These are phyloP conservation scores for Pelargonium citronellum DNA, from an alignment of 441 rosid species.

Conservation along the genomic window DNA sequence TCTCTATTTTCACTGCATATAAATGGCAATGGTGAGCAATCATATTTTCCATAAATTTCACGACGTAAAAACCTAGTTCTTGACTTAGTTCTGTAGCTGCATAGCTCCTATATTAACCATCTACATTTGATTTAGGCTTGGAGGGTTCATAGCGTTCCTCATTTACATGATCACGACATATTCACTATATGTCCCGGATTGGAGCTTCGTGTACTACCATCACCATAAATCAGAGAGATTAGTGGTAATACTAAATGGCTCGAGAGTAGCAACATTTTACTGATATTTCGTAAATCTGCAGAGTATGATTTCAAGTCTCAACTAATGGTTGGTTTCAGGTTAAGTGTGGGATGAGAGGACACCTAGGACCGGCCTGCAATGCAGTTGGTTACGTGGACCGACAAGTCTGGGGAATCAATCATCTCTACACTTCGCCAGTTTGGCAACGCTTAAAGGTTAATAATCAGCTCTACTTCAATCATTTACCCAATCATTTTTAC, in stretches of 20 bases:
- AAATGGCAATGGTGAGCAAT: constrained; percentile 49
- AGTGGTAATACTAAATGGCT: constrained; percentile 24
- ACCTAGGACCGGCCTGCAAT: constrained; percentile 65
- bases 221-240: constrained; percentile 18
- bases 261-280: neutral
- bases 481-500: no score
- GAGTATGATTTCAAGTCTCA: neutral
- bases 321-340: constrained; percentile 29
- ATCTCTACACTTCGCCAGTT: constrained; percentile 47
- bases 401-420: constrained; percentile 56
- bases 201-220: constrained; percentile 35
- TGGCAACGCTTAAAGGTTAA: constrained; percentile 55
- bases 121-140: constrained; percentile 31
- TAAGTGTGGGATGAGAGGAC: constrained; percentile 67
- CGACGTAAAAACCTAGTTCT: neutral
- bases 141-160: constrained; percentile 45
- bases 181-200: constrained; percentile 54
- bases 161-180: constrained; percentile 47
- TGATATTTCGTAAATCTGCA: no score
- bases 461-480: neutral
- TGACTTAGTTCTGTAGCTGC: neutral
- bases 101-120: neutral
- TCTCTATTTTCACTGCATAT: constrained; percentile 51
- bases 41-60: neutral
- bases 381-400: constrained; percentile 59